A percentile compares a stretch with the other conserved stretches of the same genome.
phyloP scores from a whole-genome alignment of 1,284 basidiomycete genomes.

The Athelia psychrophila region DNA sequence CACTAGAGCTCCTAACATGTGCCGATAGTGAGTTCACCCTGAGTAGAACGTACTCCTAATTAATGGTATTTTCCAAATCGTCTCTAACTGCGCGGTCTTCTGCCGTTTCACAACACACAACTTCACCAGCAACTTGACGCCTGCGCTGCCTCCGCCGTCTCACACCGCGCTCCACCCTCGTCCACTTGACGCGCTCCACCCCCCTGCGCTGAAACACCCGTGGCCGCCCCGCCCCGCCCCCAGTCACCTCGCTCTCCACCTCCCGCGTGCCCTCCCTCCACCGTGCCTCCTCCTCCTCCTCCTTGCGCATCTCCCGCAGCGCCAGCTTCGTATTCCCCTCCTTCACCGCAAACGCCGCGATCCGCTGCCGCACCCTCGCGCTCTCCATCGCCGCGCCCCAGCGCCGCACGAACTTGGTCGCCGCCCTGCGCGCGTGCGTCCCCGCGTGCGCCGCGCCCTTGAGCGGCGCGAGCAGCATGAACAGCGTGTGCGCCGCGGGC shows the following conservation, averaged over 20 bases:
- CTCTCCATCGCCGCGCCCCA: conserved; percentile 58
- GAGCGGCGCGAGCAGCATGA: conserved; percentile 53
- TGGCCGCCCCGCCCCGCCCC: conserved; percentile 11
- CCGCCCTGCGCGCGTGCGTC: conserved; percentile 27
- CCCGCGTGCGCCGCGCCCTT: conserved; percentile 41
- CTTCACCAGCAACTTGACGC: no score
- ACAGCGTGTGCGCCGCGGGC: conserved; percentile 63
- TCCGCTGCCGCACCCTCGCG: conserved; percentile 52
- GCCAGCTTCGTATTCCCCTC: conserved; percentile 56
- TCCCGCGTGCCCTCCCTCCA: conserved; percentile 15
- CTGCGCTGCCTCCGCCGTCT: no score
- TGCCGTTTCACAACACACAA: no score
- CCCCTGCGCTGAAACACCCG: background rate
- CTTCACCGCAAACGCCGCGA: conserved; percentile 55
- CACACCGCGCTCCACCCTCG: no score
- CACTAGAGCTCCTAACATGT: no score
- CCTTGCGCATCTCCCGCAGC: conserved; percentile 29
- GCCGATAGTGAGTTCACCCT: no score
- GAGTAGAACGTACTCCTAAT: no score
- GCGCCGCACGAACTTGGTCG: conserved; percentile 36
- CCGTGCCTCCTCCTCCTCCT: conserved; percentile 19
- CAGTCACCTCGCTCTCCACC: conserved; percentile 23
- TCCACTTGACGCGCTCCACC: no score
- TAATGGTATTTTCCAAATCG: no score
- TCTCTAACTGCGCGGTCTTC: no score